Base-by-base conservation (phyloP, 352 stramenopile species). In the Phytopythium kandeliae region DNA sequence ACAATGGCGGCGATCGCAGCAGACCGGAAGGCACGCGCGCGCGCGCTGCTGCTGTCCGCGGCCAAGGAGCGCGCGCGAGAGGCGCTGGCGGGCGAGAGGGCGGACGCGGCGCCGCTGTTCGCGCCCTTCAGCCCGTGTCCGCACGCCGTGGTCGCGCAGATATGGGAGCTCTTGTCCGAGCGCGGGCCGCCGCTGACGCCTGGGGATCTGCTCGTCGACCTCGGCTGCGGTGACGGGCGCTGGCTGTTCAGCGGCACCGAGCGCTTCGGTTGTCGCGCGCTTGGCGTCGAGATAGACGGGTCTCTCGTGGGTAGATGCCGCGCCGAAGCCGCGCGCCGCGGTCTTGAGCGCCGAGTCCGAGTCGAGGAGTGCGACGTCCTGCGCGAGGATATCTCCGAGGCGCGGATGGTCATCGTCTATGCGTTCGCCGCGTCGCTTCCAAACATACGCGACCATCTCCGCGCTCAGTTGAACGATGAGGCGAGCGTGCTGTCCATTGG, bases 331-430 rank as follows among this genome's bases (percentile, higher is more conserved):
- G 17, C 54, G 9, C 30, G 40, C 0, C 47, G 59, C 2, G 51
- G 45, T 1, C 38, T 93, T 5, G 22, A 67, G 16, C 43, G 67
- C 30, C 62, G 56, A 16, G 85, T 95, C 56, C 22, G 52, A 0
- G 62, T 92, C n/a, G 21, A 73, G 4, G 40, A 77, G 11, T 68
- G 59, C 31, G 81, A 92, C 48, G 77, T 95, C 58, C 60, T 91
- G 63, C 31, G 54, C 22, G 53, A 63, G 8, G 59, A 81, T 41
- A 74, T 92, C 41, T 71, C 61, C 11, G 31, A 41, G 17, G 83
- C 79, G 13, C 60, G 63, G 15, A 37, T 95, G 19, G 84, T 92
- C 30, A 87, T 95, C 56, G 77, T 92, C 13, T 95, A 95, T 54
- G 84, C 84, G 11, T 95, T 92, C 41, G 75, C 75, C 17, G 76